A percentile compares a stretch with the other conserved stretches of the same genome.
Conservation (phyloP, 179 eudicot genomes). For the Camellia oleifera region DNA sequence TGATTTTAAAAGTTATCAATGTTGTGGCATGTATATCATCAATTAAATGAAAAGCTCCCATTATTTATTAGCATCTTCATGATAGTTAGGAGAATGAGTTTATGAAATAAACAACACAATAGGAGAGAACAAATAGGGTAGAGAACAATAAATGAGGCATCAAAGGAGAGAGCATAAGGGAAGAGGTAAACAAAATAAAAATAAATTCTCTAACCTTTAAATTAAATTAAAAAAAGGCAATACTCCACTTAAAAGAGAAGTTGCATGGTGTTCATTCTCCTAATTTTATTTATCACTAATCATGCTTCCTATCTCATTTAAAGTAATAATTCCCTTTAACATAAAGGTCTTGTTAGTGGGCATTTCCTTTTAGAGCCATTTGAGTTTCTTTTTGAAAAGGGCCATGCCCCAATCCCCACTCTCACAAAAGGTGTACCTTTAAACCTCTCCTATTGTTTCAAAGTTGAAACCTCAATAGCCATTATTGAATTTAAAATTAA, state of each 20-base stretch:
- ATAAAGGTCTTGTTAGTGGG: constrained; percentile 39
- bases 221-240: constrained; percentile 18
- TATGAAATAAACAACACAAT: too few relatives aligned
- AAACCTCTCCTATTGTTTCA: constrained; percentile 9
- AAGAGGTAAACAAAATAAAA: background rate
- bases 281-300: constrained; percentile 22
- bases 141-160: constrained; percentile 22
- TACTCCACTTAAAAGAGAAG: constrained; percentile 30
- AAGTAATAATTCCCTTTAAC: constrained; percentile 15
- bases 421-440: constrained; percentile 25
- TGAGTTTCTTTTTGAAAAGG: constrained; percentile 22
- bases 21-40: too few relatives aligned
- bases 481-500: background rate
- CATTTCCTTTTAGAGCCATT: constrained; percentile 37
- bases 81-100: constrained; percentile 7
- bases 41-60: background rate
- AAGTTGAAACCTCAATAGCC: constrained; percentile 16
- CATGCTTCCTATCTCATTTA: constrained; percentile 19
- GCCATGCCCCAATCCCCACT: constrained; percentile 28
- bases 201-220: constrained; percentile 20
- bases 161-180: constrained; percentile 6
- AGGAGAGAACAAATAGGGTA: constrained; percentile 6
- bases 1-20: too few relatives aligned
- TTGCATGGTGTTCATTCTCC: constrained; percentile 32
- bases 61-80: constrained; percentile 10